These are phyloP conservation scores for Eremochloa ophiuroides DNA, from an alignment of 176 grass and related monocot species.

Conservation along the genomic window DNA sequence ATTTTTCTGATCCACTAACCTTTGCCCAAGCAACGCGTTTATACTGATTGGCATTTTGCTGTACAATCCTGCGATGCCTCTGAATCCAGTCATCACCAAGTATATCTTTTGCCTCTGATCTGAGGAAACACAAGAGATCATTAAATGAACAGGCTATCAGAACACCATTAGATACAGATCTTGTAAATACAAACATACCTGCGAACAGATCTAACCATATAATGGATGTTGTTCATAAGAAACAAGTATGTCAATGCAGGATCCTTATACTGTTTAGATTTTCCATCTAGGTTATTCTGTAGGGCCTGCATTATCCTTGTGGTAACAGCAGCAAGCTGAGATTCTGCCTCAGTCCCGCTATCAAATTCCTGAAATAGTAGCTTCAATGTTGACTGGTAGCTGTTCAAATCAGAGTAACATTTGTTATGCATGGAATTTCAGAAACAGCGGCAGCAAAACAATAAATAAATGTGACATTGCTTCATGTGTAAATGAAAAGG, in stretches of 20 bases:
- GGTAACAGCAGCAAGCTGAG: conserved; percentile 86
- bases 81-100: conserved; percentile 98
- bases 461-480: neutral
- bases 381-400: conserved; percentile 85
- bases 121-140: conserved; percentile 21
- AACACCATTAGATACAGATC: neutral
- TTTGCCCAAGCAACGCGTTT: conserved; percentile 98
- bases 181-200: conserved; percentile 50
- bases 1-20: conserved; percentile 35
- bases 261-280: conserved; percentile 93
- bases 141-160: neutral
- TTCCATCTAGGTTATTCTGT: conserved; percentile 92
- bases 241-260: conserved; percentile 77
- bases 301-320: conserved; percentile 98
- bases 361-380: conserved; percentile 90
- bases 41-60: conserved; percentile 98
- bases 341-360: conserved; percentile 60
- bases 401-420: conserved; percentile 38
- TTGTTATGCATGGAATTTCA: conserved; percentile 16
- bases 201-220: conserved; percentile 96
- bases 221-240: conserved; percentile 98
- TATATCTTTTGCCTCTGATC: conserved; percentile 99
- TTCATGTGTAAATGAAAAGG: conserved; percentile 13
- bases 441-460: neutral
- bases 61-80: conserved; percentile 92